Base-by-base conservation (phyloP, 768 basidiomycete species). In the Lyophyllum decastes region DNA sequence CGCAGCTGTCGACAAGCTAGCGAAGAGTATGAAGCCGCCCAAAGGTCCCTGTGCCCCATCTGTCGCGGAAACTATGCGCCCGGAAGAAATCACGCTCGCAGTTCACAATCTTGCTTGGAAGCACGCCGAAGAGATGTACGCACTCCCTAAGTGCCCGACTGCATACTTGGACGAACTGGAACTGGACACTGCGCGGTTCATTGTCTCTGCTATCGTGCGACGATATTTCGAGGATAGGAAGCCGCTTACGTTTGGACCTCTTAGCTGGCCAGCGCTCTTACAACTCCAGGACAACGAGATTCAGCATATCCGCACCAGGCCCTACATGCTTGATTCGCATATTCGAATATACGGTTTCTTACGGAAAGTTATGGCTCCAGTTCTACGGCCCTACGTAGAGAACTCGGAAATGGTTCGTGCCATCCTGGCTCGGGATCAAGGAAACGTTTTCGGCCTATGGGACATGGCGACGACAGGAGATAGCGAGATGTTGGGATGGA, bases 401-500 rank as follows among this genome's bases (percentile, higher is more conserved):
- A 77, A 73, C 10, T 76, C 77, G 9, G 67, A 70, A n/a, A 73
- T 71, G 41, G 75, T 84, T 30, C 81, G 87, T n/a, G 78, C 74
- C 1, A 70, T 86, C 10, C 71, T 88, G 17, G 78, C 78, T 16
- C 78, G 87, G 12, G 86, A 88, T 58, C 78, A 81, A 22, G 86
- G 87, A 21, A 89, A 89, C 60, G 79, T 84, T 8, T 89, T 89
- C 58, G 88, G 87, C 16, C 79, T 89, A 46, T 89, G 84, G 83
- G 85, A 88, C 58, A 80, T 67, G 72, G 75, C 69, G 27, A 69
- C 69, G 54, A 71, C 72, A 58, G 76, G 74, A 19, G 80, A 80
- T 38, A 76, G 76, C 49, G 85, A 86, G 68, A 84, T 87, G 86
- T 66, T 88, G 19, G 87, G 87, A 22, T 89, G 84, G 81, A 84